Evolutionary conservation across 441 rosid species (phyloP).

Genomic region (Gossypium gossypioides): DNA sequence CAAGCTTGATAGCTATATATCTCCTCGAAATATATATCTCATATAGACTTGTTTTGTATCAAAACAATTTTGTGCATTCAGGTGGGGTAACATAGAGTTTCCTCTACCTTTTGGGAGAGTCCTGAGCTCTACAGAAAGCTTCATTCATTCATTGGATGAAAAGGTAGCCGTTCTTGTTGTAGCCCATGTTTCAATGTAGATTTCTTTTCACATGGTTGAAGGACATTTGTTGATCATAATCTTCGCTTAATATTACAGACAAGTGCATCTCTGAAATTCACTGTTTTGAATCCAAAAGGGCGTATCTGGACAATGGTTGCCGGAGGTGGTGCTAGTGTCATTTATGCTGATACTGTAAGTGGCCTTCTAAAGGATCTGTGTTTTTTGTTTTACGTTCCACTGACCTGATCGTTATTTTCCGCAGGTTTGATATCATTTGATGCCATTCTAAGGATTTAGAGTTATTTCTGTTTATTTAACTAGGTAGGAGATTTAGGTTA

Average conservation of each 20-base stretch:
- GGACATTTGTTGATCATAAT: slow-evolving; percentile 12
- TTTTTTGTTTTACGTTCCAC: neutral
- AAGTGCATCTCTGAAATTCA: slow-evolving; percentile 83
- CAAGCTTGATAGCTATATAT: neutral
- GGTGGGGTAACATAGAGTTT: slow-evolving; percentile 79
- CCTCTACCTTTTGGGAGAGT: slow-evolving; percentile 92
- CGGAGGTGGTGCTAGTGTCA: slow-evolving; percentile 95
- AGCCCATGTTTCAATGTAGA: slow-evolving; percentile 3
- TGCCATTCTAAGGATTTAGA: neutral
- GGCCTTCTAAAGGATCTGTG: slow-evolving; percentile 1
- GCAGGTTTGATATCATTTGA: neutral
- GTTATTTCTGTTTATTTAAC: slow-evolving; percentile 12
- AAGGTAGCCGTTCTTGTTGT: slow-evolving; percentile 42
- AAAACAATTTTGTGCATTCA: slow-evolving; percentile 17
- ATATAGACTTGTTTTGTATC: neutral
- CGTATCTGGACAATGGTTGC: slow-evolving; percentile 98
- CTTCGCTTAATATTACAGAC: slow-evolving; percentile 41
- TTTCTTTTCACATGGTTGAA: neutral
- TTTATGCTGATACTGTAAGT: slow-evolving; percentile 83
- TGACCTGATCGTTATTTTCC: slow-evolving; percentile 1
- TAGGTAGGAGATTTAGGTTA: slow-evolving; percentile 95
- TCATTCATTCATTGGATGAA: slow-evolving; percentile 73
- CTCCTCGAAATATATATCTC: neutral
- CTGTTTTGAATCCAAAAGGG: slow-evolving; percentile 81
- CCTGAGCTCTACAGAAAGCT: slow-evolving; percentile 60